Base-by-base conservation (phyloP, 1,284 basidiomycete genomes). In the Papiliotrema flavescens region DNA sequence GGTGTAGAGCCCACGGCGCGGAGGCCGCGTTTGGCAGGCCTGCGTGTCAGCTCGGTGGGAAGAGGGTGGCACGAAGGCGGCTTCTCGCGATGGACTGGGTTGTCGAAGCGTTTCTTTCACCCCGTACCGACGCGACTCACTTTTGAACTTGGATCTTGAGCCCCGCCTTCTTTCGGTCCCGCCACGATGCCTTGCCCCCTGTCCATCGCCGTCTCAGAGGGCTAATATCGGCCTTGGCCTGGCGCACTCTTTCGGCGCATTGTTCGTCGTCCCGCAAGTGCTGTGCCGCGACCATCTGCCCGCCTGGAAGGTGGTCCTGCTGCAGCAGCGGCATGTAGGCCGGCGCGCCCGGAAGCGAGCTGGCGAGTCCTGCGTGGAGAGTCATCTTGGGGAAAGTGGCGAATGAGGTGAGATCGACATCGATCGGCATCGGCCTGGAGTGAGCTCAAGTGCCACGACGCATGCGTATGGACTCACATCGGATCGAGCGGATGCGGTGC, bases 401-500 rank as follows among this genome's bases (percentile, higher is more conserved):
- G 47, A 56, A 54, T 2, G 48, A 19, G 0, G 54, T 35, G 1
- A 57, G 57, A 23, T 54, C n/a, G 17, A 66, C 28, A 15, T 62
- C 55, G 48, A 68, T 53, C 13, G 64, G 57, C 13, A 68, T 55
- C 8, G 66, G 66, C 39, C 64, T 65, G 53, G 17, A 37, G 14
- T 15, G 28, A 32, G 28, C 28, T 6, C 20, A 44, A 47, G 8
- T n/a, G 17, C 39, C 20, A 34, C 4, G 22, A 20, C 23, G 17
- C 26, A 6, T 15, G 7, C 13, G 13, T 47, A 35, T 34, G 2
- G 4, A 60, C 66, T 58, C 49, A 67, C 66, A 49, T 51, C 2
- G 60, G 32, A 28, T 67, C 66, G 8, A 69, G 53, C 0, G 67
- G 67, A 47, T 69, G 67, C 2, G 67, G 65, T 20, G 46, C 58